Evolutionary conservation across 108 stramenopile species (phyloP).

Genomic region (Nitzschia sp.): DNA sequence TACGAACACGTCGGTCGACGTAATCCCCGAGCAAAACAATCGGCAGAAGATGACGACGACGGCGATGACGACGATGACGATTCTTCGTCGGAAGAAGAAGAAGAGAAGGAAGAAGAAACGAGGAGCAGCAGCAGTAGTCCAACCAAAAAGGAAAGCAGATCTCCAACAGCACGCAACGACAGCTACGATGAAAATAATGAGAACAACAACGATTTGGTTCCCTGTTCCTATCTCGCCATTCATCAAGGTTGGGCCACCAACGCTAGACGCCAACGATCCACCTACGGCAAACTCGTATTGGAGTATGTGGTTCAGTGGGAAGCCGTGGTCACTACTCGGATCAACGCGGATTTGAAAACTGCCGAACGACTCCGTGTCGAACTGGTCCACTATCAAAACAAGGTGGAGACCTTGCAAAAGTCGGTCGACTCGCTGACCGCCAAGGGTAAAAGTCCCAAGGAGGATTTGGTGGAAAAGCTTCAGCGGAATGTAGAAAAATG

Average conservation of each 20-base stretch:
- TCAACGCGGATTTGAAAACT: slow-evolving; percentile 52
- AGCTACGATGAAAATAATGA: neutral
- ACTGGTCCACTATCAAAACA: slow-evolving; percentile 74
- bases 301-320: slow-evolving; percentile 81
- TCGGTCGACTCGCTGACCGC: slow-evolving; percentile 50
- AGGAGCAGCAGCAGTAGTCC: too few relatives aligned
- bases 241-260: slow-evolving; percentile 39
- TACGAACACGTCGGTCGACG: neutral
- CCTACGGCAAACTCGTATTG: slow-evolving; percentile 61
- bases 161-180: too few relatives aligned
- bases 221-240: slow-evolving; percentile 37
- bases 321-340: slow-evolving; percentile 58
- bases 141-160: too few relatives aligned
- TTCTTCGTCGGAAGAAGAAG: too few relatives aligned
- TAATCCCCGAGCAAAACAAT: neutral
- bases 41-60: neutral
- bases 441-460: slow-evolving; percentile 65
- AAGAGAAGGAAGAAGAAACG: neutral
- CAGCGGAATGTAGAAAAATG: slow-evolving; percentile 74
- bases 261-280: slow-evolving; percentile 48
- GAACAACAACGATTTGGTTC: too few relatives aligned
- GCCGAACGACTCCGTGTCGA: slow-evolving; percentile 72
- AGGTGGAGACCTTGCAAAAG: slow-evolving; percentile 67
- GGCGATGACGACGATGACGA: neutral
- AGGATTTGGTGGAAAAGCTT: slow-evolving; percentile 54